Conservation (phyloP, 805 yeast species). For the Lipomyces starkeyi region DNA sequence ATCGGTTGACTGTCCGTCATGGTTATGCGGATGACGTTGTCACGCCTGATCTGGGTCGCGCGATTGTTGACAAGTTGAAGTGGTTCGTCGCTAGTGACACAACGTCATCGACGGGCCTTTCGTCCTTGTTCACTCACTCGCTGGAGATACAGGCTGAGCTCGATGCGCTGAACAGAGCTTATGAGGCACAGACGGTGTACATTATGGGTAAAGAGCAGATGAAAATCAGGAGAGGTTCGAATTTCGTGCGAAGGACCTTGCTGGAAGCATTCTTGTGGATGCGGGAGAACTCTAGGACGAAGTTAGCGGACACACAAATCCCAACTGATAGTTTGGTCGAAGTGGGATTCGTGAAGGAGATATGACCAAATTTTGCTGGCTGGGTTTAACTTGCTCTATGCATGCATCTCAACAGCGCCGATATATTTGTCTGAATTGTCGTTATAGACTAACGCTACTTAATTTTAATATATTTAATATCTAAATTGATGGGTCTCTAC, state of each 20-base stretch:
- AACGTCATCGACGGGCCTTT: no score
- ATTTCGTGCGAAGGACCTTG: not conserved
- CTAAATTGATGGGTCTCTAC: no score
- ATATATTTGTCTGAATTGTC: no score
- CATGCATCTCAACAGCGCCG: no score
- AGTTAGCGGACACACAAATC: not conserved
- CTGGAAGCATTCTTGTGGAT: conserved; percentile 1
- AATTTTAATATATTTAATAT: no score
- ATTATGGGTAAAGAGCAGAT: conserved; percentile 14
- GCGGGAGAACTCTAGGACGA: conserved; percentile 2
- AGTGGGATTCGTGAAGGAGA: conserved; percentile 4
- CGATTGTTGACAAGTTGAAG: no score
- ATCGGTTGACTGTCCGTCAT: conserved; percentile 23
- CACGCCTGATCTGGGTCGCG: conserved; percentile 14
- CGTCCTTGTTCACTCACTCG: not conserved
- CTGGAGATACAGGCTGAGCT: not conserved
- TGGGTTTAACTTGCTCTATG: no score
- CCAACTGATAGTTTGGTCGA: not conserved
- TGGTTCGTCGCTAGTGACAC: no score
- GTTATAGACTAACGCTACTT: no score
- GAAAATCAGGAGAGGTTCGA: not conserved
- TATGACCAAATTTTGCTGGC: not conserved
- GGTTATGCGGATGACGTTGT: conserved; percentile 30
- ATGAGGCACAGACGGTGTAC: conserved; percentile 20
- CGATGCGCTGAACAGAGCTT: conserved; percentile 12